Evolutionary conservation across 306 rosid species (phyloP).

Genomic region (Rubus idaeus): DNA sequence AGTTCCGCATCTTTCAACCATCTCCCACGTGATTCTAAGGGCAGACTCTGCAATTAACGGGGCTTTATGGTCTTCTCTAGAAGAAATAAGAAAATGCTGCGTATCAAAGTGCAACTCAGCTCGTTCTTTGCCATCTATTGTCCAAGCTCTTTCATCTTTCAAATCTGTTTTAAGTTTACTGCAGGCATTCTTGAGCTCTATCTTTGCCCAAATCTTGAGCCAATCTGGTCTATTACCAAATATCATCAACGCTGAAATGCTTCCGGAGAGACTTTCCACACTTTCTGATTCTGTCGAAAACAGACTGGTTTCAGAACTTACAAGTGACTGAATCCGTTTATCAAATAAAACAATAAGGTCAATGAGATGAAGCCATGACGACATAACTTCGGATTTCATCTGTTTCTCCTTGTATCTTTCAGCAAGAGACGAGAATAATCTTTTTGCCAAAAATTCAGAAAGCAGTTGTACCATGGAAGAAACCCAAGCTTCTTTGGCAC

Average conservation of each 20-base stretch:
- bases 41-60: constrained; percentile 55
- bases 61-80: constrained; percentile 57
- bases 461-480: constrained; percentile 65
- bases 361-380: constrained; percentile 69
- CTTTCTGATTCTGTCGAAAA: constrained; percentile 46
- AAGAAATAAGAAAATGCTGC: constrained; percentile 35
- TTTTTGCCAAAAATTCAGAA: constrained; percentile 58
- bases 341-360: constrained; percentile 57
- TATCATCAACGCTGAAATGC: constrained; percentile 51
- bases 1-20: constrained; percentile 59
- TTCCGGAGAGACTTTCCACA: constrained; percentile 43
- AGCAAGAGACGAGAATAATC: constrained; percentile 46
- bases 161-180: constrained; percentile 52
- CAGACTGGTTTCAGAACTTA: constrained; percentile 43
- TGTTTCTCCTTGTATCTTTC: constrained; percentile 46
- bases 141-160: constrained; percentile 61
- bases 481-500: constrained; percentile 86
- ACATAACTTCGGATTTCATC: constrained; percentile 45
- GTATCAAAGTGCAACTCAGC: constrained; percentile 29
- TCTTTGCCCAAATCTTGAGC: constrained; percentile 79
- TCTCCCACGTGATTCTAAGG: constrained; percentile 61
- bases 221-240: constrained; percentile 62
- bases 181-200: constrained; percentile 71
- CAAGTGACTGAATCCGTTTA: constrained; percentile 59
- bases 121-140: constrained; percentile 28